A percentile compares a stretch with the other conserved stretches of the same genome.
phyloP scores from a whole-genome alignment of 129 eudicot genomes.

The Arctium lappa region DNA sequence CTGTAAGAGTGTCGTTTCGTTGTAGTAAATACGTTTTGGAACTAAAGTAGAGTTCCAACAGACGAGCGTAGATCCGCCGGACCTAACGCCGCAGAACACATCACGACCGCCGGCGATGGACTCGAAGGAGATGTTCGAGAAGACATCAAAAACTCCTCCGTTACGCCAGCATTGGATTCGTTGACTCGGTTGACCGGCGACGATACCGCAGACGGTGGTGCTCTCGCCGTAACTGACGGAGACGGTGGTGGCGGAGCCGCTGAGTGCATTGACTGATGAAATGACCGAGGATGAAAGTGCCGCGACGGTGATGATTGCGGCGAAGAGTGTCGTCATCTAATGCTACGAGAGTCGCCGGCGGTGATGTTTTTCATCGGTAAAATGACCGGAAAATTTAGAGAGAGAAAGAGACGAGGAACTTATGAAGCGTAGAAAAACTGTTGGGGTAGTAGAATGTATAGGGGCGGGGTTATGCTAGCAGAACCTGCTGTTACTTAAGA shows the following conservation, averaged over 20 bases:
- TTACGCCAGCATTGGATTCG: constrained; percentile 40
- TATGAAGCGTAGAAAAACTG: constrained; percentile 13
- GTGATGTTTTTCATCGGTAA: constrained; percentile 25
- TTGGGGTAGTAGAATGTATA: constrained; percentile 12
- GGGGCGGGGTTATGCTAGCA: constrained; percentile 8
- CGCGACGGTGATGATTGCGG: constrained; percentile 7
- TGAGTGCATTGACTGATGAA: constrained; percentile 17
- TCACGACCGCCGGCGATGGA: constrained; percentile 53
- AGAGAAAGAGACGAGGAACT: not conserved
- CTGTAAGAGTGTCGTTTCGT: constrained; percentile 16
- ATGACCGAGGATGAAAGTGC: not conserved
- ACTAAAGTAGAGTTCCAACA: constrained; percentile 45
- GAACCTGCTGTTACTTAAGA: constrained; percentile 5
- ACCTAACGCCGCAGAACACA: constrained; percentile 49
- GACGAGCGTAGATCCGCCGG: constrained; percentile 45
- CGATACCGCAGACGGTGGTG: constrained; percentile 50
- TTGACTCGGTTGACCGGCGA: constrained; percentile 51
- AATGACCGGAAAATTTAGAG: constrained; percentile 3
- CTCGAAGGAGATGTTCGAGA: constrained; percentile 43
- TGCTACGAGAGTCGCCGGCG: constrained; percentile 10
- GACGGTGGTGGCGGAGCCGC: constrained; percentile 49
- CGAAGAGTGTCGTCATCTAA: constrained; percentile 12
- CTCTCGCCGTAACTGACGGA: constrained; percentile 35
- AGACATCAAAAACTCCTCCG: constrained; percentile 22
- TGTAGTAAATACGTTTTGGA: constrained; percentile 30